Evolutionary conservation across 225 moss, liverwort and hornwort genomes (phyloP), one percentile per base, ranked within the genome.

Genomic region (Thuidium tamariscinum): DNA sequence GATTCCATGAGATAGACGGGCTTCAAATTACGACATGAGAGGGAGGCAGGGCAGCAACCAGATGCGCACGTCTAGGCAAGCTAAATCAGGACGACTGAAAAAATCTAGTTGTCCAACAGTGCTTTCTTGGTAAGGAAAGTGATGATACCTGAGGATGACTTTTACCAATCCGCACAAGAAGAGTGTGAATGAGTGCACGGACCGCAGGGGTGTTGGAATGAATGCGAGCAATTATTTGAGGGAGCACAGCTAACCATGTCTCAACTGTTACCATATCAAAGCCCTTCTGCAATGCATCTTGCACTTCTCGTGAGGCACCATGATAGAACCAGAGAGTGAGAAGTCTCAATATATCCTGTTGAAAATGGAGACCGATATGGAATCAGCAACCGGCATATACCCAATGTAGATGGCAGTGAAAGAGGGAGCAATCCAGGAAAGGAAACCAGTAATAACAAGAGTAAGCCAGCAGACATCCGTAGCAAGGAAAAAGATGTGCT

Each of bases 311-410:
- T 77, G 94, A 95, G 82, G 95, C 95, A 80, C 99, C 97, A 74
- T 99, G 96, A 89, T 92, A 95, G 88, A 99, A 99, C 99, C 99
- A 99, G 54, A 99, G 90, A 11, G 99, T 99, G 73, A 99, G 99
- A 32, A 99, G 93, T 91, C 99, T 95, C 89, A 99, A 87, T 84
- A 99, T 99, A 89, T 99, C 99, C 97, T 97, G 95, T 78, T 77
- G 74, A 57, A 73, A 72, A 88, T 41, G n/a, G 66, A 48, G 86
- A 86, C 52, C 56, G 5, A 52, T 10, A 63, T 32, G 78, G 25
- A 73, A 75, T 89, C 49, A 83, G 66, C 42, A 86, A 88, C 67
- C 48, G 36, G 59, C 27, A 46, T 37, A 36, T 46, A 60, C 37
- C 82, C 52, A 52, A 78, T 51, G 15, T 20, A 66, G 20, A 82